These are phyloP conservation scores for Pilatotrama ljubarskyi DNA, from an alignment of 768 basidiomycete species.

Conservation along the genomic window DNA sequence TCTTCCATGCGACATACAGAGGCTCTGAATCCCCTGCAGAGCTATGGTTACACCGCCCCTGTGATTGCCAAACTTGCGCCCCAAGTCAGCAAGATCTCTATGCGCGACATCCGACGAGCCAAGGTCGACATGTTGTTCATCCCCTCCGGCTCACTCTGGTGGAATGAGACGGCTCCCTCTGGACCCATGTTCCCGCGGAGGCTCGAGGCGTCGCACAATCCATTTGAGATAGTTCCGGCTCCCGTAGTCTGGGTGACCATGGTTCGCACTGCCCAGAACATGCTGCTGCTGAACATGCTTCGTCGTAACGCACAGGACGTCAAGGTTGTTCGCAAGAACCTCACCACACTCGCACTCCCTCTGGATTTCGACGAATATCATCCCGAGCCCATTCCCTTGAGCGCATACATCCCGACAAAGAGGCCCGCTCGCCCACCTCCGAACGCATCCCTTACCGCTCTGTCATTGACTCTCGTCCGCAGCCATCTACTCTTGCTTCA, in stretches of 20 bases:
- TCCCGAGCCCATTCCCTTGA: conserved; percentile 49
- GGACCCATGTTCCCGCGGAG: conserved; percentile 63
- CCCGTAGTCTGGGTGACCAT: conserved; percentile 56
- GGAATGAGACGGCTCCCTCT: conserved; percentile 51
- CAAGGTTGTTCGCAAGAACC: conserved; percentile 62
- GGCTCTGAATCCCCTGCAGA: conserved; percentile 43
- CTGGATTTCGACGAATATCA: conserved; percentile 37
- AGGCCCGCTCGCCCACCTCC: background rate
- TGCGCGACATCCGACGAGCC: conserved; percentile 69
- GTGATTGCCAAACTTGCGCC: conserved; percentile 57
- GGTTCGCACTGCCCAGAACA: conserved; percentile 70
- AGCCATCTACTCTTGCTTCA: conserved; percentile 69
- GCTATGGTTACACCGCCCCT: conserved; percentile 57
- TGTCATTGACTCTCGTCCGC: conserved; percentile 65
- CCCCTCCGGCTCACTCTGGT: conserved; percentile 74
- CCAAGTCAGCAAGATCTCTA: conserved; percentile 71
- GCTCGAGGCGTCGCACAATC: conserved; percentile 28
- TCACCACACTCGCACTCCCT: conserved; percentile 62
- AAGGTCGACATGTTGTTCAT: conserved; percentile 70
- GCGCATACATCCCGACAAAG: conserved; percentile 17
- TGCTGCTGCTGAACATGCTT: conserved; percentile 63
- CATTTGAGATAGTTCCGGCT: conserved; percentile 36
- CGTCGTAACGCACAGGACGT: conserved; percentile 69
- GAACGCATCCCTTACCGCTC: conserved; percentile 34
- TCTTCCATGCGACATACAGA: conserved; percentile 46